Evolutionary conservation across 2,329 filamentous ascomycete species (phyloP), one percentile per base, ranked within the genome.

Genomic region (Venturia carpophila): DNA sequence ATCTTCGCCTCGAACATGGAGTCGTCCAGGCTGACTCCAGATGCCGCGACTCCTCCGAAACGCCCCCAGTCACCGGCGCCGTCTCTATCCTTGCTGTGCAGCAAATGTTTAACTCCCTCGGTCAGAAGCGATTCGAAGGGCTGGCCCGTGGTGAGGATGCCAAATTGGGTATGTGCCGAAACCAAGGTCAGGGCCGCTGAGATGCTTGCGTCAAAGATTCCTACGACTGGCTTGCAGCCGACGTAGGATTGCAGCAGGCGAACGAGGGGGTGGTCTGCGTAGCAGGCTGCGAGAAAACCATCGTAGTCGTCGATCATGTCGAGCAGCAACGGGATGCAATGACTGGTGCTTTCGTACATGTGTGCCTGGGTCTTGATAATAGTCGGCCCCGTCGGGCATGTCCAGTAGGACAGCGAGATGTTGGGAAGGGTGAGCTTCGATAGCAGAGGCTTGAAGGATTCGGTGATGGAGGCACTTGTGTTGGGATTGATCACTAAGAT

Each of bases 181-280:
- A 52, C 45, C 39, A 63, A 39, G 17, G 21, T 47, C 24, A 92
- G 72, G 1, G 86, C 84, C 0, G 85, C 79, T 2, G 86, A 78
- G 17, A 96, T 80, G 71, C 88, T 91, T 0, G 91, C 89, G 75
- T 97, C 92, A 71, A 97, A 94, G 65, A 97, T 96, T 6, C 93
- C 92, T 0, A 85, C 87, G 5, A 91, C 87, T 43, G 85, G 83
- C 75, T 78, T 83, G 67, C 73, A 74, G 13, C 68, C 69, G 17
- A 79, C 75, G 17, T 78, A 71, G n/a, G 76, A 68, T 66, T 80
- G 80, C 11, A 95, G 77, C 60, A 81, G 75, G 0, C 79, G 75
- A 0, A 96, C 90, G 0, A 97, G 82, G 0, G 89, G 86, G 72
- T 97, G 92, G 0, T 89, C 86, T 66, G 90, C 94, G 78, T 90